phyloP scores from a whole-genome alignment of 176 grass and related monocot genomes.

The Chloris gayana region DNA sequence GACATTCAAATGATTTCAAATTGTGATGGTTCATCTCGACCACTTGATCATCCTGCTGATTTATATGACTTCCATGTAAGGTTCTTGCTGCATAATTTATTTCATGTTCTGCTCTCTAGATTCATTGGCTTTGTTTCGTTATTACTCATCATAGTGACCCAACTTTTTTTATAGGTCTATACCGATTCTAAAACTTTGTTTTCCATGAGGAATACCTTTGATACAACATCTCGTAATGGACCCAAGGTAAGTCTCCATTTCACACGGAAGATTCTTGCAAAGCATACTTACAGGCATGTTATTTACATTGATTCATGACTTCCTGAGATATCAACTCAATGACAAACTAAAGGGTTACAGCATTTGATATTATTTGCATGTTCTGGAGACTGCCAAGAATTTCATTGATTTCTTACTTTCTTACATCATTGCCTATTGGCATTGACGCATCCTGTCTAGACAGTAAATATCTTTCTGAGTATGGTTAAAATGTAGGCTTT shows the following conservation, averaged over 20 bases:
- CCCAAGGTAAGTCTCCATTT: conserved; percentile 71
- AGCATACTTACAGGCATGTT: not conserved
- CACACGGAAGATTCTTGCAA: conserved; percentile 15
- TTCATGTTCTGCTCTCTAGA: not conserved
- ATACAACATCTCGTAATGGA: conserved; percentile 62
- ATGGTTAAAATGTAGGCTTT: conserved; percentile 62
- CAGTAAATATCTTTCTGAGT: not conserved
- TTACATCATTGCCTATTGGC: not conserved
- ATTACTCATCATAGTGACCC: not conserved
- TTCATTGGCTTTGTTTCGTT: conserved; percentile 24
- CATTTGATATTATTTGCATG: not conserved
- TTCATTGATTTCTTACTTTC: too few relatives aligned
- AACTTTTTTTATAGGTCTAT: conserved; percentile 62
- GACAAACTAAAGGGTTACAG: not conserved
- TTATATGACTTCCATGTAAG: conserved; percentile 89
- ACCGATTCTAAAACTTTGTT: conserved; percentile 74
- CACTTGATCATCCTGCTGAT: conserved; percentile 92
- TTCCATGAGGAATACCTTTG: conserved; percentile 67
- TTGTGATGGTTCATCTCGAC: conserved; percentile 68
- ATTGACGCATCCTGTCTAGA: not conserved
- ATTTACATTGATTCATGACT: conserved; percentile 16
- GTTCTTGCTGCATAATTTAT: conserved; percentile 16
- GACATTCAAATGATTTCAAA: conserved; percentile 93
- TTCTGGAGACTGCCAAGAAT: not conserved
- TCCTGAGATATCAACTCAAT: not conserved